Conservation (phyloP, 768 basidiomycete species). For the Lentinula aciculospora region DNA sequence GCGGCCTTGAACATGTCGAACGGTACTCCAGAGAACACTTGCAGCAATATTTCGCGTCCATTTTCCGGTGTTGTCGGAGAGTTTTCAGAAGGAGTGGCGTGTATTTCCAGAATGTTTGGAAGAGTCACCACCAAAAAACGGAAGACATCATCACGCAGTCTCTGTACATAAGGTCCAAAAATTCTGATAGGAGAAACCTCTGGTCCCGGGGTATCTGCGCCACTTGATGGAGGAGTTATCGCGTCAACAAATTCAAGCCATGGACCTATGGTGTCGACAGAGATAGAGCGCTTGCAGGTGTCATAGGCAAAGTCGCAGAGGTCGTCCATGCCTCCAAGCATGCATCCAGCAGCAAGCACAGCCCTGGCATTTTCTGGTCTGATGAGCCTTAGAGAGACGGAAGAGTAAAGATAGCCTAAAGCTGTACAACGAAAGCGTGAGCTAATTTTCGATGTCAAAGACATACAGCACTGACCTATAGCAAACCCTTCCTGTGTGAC, state of each 20-base stretch:
- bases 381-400: constrained; percentile 61
- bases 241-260: constrained; percentile 77
- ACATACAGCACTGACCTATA: constrained; percentile 44
- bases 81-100: constrained; percentile 29
- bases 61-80: constrained; percentile 30
- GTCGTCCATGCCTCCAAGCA: constrained; percentile 86
- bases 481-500: constrained; percentile 83
- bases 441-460: constrained; percentile 9
- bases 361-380: constrained; percentile 77
- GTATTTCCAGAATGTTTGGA: constrained; percentile 58
- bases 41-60: constrained; percentile 66
- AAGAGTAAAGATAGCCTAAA: constrained; percentile 77
- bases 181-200: constrained; percentile 48
- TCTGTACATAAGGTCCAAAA: constrained; percentile 74
- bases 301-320: constrained; percentile 76
- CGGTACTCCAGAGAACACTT: constrained; percentile 73
- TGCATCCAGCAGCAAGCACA: constrained; percentile 78
- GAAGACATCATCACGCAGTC: constrained; percentile 71
- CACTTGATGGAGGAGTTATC: constrained; percentile 45
- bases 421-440: constrained; percentile 35
- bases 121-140: constrained; percentile 73
- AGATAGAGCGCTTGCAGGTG: constrained; percentile 70
- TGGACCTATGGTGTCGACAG: constrained; percentile 62
- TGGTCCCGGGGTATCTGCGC: constrained; percentile 35
- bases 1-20: constrained; percentile 86